These are phyloP conservation scores for Nannizziopsis arthrosporioides DNA, from an alignment of 2,329 filamentous ascomycete species.

Conservation along the genomic window DNA sequence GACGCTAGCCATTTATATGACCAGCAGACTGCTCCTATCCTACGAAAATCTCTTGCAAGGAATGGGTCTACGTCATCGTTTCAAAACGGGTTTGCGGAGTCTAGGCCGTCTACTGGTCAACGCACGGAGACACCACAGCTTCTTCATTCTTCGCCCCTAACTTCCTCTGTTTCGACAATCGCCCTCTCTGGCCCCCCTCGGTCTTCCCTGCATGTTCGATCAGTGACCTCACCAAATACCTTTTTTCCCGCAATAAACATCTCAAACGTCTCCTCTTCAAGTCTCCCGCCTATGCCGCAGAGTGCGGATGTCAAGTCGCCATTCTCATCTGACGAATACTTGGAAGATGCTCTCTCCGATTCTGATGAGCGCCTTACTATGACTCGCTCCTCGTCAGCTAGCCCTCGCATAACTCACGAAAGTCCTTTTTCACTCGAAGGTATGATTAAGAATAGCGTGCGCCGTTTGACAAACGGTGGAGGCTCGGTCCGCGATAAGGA, in stretches of 20 bases:
- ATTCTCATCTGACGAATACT: conserved; percentile 65
- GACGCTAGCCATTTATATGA: conserved; percentile 77
- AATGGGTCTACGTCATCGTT: conserved; percentile 65
- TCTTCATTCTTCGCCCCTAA: conserved; percentile 44
- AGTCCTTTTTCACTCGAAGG: conserved; percentile 35
- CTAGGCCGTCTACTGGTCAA: conserved; percentile 43
- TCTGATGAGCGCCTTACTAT: conserved; percentile 53
- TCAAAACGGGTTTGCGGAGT: conserved; percentile 77
- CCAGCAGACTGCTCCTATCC: conserved; percentile 79
- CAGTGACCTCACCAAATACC: conserved; percentile 66
- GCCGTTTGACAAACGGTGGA: conserved; percentile 36
- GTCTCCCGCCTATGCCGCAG: conserved; percentile 15
- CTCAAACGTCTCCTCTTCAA: conserved; percentile 19
- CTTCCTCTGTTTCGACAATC: conserved; percentile 30
- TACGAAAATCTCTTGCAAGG: conserved; percentile 65
- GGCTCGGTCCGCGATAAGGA: conserved; percentile 34
- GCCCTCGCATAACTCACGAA: conserved; percentile 28
- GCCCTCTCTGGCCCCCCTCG: conserved; percentile 33
- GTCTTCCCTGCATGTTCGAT: conserved; percentile 65
- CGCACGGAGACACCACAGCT: conserved; percentile 44
- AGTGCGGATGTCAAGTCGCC: conserved; percentile 48
- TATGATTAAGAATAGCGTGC: conserved; percentile 37
- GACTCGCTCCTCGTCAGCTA: conserved; percentile 19
- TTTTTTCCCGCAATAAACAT: conserved; percentile 31
- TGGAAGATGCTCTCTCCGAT: conserved; percentile 68